These are phyloP conservation scores for Citrus glauca DNA, from an alignment of 345 rosid species.

Conservation along the genomic window DNA sequence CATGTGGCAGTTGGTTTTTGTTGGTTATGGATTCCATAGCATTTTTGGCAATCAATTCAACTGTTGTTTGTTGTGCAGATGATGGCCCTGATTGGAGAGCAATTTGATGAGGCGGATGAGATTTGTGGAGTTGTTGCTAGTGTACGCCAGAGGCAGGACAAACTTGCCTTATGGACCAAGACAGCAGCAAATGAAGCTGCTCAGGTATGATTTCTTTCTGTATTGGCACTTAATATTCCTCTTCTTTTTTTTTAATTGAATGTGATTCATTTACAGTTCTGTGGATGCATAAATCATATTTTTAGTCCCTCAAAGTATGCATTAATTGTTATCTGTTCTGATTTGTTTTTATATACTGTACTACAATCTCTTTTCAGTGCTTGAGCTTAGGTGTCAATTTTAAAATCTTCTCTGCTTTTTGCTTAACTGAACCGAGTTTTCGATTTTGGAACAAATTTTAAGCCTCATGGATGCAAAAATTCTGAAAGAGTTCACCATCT, in stretches of 20 bases:
- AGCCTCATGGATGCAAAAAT: not conserved
- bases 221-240: not conserved
- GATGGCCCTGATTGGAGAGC: conserved; percentile 97
- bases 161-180: conserved; percentile 87
- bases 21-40: not conserved
- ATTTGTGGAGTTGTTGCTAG: conserved; percentile 94
- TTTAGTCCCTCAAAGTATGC: not conserved
- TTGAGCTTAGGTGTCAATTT: not conserved
- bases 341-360: not conserved
- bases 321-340: not conserved
- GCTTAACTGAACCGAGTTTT: not conserved
- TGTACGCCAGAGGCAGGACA: conserved; percentile 80
- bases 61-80: conserved; percentile 32
- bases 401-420: not conserved
- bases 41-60: not conserved
- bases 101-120: conserved; percentile 84
- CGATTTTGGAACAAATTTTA: not conserved
- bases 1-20: not conserved
- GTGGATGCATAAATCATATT: not conserved
- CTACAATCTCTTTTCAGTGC: not conserved
- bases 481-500: not conserved
- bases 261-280: not conserved
- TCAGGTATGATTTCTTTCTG: conserved; percentile 42
- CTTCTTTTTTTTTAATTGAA: not conserved
- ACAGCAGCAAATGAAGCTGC: conserved; percentile 88